phyloP scores from a whole-genome alignment of 257 asterid species.

The Craterostigma plantagineum region DNA sequence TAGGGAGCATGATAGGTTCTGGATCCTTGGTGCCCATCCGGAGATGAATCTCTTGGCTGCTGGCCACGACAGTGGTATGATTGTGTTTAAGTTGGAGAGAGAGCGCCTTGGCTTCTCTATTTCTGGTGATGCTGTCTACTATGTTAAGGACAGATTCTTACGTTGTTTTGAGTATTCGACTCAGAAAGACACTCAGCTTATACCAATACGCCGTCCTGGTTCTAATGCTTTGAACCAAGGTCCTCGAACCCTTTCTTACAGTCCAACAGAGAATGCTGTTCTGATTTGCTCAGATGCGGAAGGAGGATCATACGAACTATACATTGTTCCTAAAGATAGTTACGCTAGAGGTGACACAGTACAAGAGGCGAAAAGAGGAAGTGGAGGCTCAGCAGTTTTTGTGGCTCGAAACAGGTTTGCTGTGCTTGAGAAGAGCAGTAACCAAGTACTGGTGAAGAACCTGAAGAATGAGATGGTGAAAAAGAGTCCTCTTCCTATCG shows the following conservation, averaged over 20 bases:
- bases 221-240: slow-evolving; percentile 73
- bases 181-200: slow-evolving; percentile 72
- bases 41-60: slow-evolving; percentile 98
- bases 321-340: slow-evolving; percentile 63
- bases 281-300: slow-evolving; percentile 76
- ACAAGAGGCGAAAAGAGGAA: slow-evolving; percentile 87
- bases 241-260: slow-evolving; percentile 71
- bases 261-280: slow-evolving; percentile 87
- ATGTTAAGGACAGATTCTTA: slow-evolving; percentile 72
- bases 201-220: slow-evolving; percentile 90
- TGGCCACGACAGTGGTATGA: slow-evolving; percentile 99
- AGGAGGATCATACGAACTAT: slow-evolving; percentile 91
- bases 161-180: slow-evolving; percentile 76
- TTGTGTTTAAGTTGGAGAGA: slow-evolving; percentile 90
- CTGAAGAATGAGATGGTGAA: slow-evolving; percentile 61
- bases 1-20: slow-evolving; percentile 92
- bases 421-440: slow-evolving; percentile 78
- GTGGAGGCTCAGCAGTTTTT: slow-evolving; percentile 85
- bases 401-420: slow-evolving; percentile 92
- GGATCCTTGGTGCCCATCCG: slow-evolving; percentile 97
- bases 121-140: slow-evolving; percentile 62
- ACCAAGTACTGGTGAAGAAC: slow-evolving; percentile 69
- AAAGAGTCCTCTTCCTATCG: slow-evolving; percentile 52
- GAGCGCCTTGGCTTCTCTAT: slow-evolving; percentile 90
- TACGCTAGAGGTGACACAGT: slow-evolving; percentile 55